phyloP scores from a whole-genome alignment of 495 filamentous ascomycete species.

The Penicillium ucsense region DNA sequence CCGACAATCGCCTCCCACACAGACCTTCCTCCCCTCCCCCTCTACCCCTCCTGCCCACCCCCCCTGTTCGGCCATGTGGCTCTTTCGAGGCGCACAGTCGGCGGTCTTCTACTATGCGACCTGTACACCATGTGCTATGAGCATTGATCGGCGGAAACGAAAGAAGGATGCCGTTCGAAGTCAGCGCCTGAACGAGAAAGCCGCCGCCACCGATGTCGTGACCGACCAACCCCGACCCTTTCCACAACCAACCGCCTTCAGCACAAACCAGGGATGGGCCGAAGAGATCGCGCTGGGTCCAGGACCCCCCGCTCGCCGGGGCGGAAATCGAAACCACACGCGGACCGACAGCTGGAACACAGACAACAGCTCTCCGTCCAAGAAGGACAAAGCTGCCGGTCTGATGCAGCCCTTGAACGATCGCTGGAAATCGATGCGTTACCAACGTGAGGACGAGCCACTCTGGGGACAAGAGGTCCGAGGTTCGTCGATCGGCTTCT shows the following conservation, averaged over 20 bases:
- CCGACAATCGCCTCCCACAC: background rate
- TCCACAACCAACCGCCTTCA: slow-evolving; percentile 69
- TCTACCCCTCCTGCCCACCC: background rate
- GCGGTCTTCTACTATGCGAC: slow-evolving; percentile 79
- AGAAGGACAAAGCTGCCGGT: slow-evolving; percentile 23
- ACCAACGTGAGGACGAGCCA: slow-evolving; percentile 78
- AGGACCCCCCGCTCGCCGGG: slow-evolving; percentile 51
- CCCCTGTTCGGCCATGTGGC: slow-evolving; percentile 35
- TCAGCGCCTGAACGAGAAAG: slow-evolving; percentile 47
- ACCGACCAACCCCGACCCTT: slow-evolving; percentile 63
- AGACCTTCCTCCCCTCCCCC: slow-evolving; percentile 3
- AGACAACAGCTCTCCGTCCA: slow-evolving; percentile 13
- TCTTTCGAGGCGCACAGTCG: slow-evolving; percentile 57
- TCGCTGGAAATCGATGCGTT: slow-evolving; percentile 62
- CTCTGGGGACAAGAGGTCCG: slow-evolving; percentile 56
- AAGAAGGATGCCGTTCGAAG: slow-evolving; percentile 54
- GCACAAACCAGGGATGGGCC: slow-evolving; percentile 76
- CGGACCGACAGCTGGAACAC: slow-evolving; percentile 42
- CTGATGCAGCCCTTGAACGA: slow-evolving; percentile 37
- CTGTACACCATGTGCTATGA: slow-evolving; percentile 68
- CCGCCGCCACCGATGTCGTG: slow-evolving; percentile 29
- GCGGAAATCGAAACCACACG: slow-evolving; percentile 38
- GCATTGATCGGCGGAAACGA: slow-evolving; percentile 51
- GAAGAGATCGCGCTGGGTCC: slow-evolving; percentile 79
- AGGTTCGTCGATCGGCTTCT: slow-evolving; percentile 43